These are phyloP conservation scores for Echium plantagineum DNA, from an alignment of 257 asterid species.

Conservation along the genomic window DNA sequence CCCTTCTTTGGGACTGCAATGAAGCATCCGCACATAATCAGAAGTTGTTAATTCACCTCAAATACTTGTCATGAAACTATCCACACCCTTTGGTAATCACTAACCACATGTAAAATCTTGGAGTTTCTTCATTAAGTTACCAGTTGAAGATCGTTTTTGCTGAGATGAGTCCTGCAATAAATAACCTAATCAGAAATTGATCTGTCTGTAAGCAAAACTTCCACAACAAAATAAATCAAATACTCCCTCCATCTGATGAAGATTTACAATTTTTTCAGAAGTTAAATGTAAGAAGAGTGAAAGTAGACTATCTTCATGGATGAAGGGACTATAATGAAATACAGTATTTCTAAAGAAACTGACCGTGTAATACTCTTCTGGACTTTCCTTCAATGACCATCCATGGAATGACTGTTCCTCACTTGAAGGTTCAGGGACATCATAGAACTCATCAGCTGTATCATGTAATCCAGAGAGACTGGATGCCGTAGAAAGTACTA, in stretches of 20 bases:
- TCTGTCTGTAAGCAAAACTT: too few relatives aligned
- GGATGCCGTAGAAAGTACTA: slow-evolving; percentile 26
- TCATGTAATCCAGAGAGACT: slow-evolving; percentile 26
- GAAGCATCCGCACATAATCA: not conserved
- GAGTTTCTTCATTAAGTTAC: slow-evolving; percentile 56
- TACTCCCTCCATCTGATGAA: too few relatives aligned
- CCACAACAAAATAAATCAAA: too few relatives aligned
- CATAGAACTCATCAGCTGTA: slow-evolving; percentile 72
- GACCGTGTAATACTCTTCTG: not conserved
- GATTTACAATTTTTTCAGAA: too few relatives aligned
- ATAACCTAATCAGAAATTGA: not conserved
- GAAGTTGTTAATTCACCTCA: slow-evolving; percentile 1
- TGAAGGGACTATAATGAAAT: too few relatives aligned
- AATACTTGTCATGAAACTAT: not conserved
- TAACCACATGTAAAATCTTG: slow-evolving; percentile 56
- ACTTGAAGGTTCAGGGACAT: slow-evolving; percentile 56
- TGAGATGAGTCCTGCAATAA: slow-evolving; percentile 36
- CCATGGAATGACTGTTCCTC: slow-evolving; percentile 39
- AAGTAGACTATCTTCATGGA: too few relatives aligned
- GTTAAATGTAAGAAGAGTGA: too few relatives aligned
- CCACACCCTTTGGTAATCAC: slow-evolving; percentile 1
- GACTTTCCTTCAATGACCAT: slow-evolving; percentile 26
- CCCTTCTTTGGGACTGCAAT: slow-evolving; percentile 68
- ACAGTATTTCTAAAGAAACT: too few relatives aligned
- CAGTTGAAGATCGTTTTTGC: slow-evolving; percentile 43